These are phyloP conservation scores for Lyophyllum semitale DNA, from an alignment of 768 basidiomycete species.

Conservation along the genomic window DNA sequence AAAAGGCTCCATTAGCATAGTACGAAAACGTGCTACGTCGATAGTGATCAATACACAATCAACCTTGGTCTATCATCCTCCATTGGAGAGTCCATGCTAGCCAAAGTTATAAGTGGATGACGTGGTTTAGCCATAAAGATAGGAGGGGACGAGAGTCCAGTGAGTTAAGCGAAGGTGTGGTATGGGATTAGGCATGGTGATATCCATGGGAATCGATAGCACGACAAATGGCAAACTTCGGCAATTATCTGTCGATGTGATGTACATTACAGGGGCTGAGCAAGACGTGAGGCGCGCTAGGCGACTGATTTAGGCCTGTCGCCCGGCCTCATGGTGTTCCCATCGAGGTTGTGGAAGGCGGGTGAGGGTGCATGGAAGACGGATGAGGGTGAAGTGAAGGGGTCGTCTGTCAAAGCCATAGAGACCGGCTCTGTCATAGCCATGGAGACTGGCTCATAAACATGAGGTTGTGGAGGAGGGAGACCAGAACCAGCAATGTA, in stretches of 20 bases:
- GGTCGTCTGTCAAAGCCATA: too few relatives aligned
- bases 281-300: slow-evolving; percentile 18
- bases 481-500: slow-evolving; percentile 33
- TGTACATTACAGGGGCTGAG: slow-evolving; percentile 12
- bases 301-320: slow-evolving; percentile 49
- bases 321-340: slow-evolving; percentile 26
- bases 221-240: slow-evolving; percentile 8
- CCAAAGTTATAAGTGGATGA: neutral
- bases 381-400: slow-evolving; percentile 10
- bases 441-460: slow-evolving; percentile 68
- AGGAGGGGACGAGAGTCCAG: neutral
- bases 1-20: slow-evolving; percentile 6
- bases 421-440: slow-evolving; percentile 8
- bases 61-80: slow-evolving; percentile 1
- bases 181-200: neutral
- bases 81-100: slow-evolving; percentile 6
- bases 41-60: slow-evolving; percentile 6
- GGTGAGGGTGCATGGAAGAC: slow-evolving; percentile 53
- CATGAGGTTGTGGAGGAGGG: slow-evolving; percentile 31
- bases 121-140: slow-evolving; percentile 12
- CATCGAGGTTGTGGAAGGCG: slow-evolving; percentile 50
- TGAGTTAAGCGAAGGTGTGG: neutral
- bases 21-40: slow-evolving; percentile 10
- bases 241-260: slow-evolving; percentile 5
- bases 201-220: slow-evolving; percentile 10